A percentile compares a stretch with the other conserved stretches of the same genome.
Evolutionary conservation across 106 monocot species (phyloP).

Genomic region (Acanthochlamys bracteata): DNA sequence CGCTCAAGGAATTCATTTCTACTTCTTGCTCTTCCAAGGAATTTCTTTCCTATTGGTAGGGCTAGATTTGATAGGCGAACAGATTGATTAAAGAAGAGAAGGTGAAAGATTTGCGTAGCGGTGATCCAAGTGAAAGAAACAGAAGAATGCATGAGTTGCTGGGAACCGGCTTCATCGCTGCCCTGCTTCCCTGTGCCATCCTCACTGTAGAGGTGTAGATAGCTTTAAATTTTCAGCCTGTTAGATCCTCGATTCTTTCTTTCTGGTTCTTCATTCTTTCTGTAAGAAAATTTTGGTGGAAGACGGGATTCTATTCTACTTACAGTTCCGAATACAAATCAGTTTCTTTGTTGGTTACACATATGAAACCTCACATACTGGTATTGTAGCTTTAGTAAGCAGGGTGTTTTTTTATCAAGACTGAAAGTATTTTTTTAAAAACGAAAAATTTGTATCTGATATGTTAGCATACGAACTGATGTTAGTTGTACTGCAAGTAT

Average conservation of each 20-base stretch:
- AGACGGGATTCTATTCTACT: slow-evolving; percentile 26
- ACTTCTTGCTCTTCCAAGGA: slow-evolving; percentile 84
- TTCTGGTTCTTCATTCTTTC: slow-evolving; percentile 45
- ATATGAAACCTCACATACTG: background rate
- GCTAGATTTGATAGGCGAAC: slow-evolving; percentile 72
- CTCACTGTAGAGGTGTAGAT: slow-evolving; percentile 30
- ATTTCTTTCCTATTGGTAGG: slow-evolving; percentile 70
- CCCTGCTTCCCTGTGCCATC: background rate
- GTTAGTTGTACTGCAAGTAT: no score
- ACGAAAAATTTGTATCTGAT: no score
- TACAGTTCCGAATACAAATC: slow-evolving; percentile 8
- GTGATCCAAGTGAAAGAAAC: background rate
- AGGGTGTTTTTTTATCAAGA: no score
- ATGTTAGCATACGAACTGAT: no score
- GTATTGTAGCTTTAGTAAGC: background rate
- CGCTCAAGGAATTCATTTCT: slow-evolving; percentile 83
- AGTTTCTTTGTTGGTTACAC: background rate
- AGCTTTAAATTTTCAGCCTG: slow-evolving; percentile 24
- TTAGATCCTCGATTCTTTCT: slow-evolving; percentile 23
- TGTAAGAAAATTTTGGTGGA: slow-evolving; percentile 30
- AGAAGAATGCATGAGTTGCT: background rate
- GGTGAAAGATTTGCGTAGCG: background rate
- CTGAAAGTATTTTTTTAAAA: no score
- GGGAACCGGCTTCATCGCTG: background rate
- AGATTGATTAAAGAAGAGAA: slow-evolving; percentile 41